Conservation (phyloP, 768 basidiomycete species). For the Mycena pura region DNA sequence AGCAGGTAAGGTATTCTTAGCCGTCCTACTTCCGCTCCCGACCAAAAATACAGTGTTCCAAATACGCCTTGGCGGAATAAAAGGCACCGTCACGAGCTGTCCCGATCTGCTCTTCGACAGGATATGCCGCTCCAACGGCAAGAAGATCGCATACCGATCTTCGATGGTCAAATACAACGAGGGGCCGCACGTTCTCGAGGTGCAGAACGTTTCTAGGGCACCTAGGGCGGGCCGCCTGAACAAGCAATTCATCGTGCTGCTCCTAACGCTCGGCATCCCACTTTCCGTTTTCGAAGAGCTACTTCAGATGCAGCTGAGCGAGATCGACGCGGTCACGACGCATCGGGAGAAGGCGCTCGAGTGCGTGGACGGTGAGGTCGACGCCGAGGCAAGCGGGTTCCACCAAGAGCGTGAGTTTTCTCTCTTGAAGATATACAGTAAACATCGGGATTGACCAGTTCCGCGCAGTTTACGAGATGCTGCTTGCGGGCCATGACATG, state of each 20-base stretch:
- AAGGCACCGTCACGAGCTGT: conserved; percentile 26
- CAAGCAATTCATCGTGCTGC: conserved; percentile 28
- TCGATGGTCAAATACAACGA: conserved; percentile 30
- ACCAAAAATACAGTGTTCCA: conserved; percentile 30
- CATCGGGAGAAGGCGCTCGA: conserved; percentile 23
- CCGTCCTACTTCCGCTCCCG: no score
- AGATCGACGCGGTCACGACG: conserved; percentile 17
- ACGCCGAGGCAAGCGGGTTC: conserved; percentile 18
- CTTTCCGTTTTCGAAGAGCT: conserved; percentile 22
- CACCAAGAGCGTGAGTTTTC: conserved; percentile 21
- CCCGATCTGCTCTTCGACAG: conserved; percentile 24
- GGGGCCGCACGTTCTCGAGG: conserved; percentile 21
- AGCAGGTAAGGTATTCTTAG: conserved; percentile 9
- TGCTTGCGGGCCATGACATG: conserved; percentile 30
- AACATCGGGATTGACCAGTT: not conserved
- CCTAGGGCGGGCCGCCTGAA: conserved; percentile 26
- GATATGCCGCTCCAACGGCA: conserved; percentile 9
- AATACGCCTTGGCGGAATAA: conserved; percentile 28
- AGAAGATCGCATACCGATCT: conserved; percentile 26
- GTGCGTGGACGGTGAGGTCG: conserved; percentile 25
- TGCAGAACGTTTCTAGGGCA: conserved; percentile 20
- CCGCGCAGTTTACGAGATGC: conserved; percentile 27
- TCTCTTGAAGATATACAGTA: not conserved
- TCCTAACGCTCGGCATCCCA: conserved; percentile 23
- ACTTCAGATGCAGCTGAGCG: conserved; percentile 21